Evolutionary conservation across 345 rosid species (phyloP).

Genomic region (Iberis pinnata): DNA sequence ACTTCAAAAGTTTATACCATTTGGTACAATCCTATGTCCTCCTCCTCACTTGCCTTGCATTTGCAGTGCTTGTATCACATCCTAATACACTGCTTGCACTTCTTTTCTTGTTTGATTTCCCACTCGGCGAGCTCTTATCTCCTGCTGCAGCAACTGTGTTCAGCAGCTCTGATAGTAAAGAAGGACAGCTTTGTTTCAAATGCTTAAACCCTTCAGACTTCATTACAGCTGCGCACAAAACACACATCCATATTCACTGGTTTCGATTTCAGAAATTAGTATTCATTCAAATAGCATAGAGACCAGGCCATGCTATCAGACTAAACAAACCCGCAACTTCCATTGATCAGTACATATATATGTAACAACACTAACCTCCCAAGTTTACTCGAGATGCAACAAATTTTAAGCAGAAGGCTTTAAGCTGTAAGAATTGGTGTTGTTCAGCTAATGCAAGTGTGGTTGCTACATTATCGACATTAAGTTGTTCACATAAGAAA

Average conservation of each 20-base stretch:
- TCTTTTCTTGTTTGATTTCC: conserved; percentile 60
- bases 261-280: not conserved
- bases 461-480: conserved; percentile 71
- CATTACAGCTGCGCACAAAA: conserved; percentile 65
- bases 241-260: conserved; percentile 2
- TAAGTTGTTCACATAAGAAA: conserved; percentile 68
- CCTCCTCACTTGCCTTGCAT: conserved; percentile 62
- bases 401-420: conserved; percentile 73
- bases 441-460: conserved; percentile 95
- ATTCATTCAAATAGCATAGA: no score
- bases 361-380: conserved; percentile 68
- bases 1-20: not conserved
- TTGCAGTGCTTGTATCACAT: conserved; percentile 53
- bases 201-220: conserved; percentile 87
- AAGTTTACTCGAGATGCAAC: conserved; percentile 69
- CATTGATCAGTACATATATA: conserved; percentile 25
- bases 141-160: conserved; percentile 67
- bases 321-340: conserved; percentile 31
- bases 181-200: conserved; percentile 79
- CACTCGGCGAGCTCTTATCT: conserved; percentile 55
- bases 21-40: conserved; percentile 47
- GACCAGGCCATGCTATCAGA: no score
- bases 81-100: conserved; percentile 70
- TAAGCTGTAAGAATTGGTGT: conserved; percentile 73
- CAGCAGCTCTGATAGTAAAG: conserved; percentile 70